A percentile compares a stretch with the other conserved stretches of the same genome.
Conservation (phyloP, 306 rosid genomes). For the Leucaena leucocephala region DNA sequence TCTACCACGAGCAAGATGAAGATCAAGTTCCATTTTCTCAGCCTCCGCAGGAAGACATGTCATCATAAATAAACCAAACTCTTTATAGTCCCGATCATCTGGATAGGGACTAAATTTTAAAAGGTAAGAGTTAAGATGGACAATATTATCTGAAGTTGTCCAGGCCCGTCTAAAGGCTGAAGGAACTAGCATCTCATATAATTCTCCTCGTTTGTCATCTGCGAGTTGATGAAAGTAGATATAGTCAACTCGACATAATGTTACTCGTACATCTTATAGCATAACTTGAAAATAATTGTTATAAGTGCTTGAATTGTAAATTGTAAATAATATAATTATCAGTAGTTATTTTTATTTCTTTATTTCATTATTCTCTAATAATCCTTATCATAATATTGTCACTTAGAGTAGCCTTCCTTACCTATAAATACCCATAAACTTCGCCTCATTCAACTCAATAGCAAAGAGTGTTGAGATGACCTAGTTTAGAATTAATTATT, state of each 20-base stretch:
- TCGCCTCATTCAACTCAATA: background rate
- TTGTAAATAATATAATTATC: background rate
- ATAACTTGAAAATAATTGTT: conserved; percentile 8
- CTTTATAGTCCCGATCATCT: conserved; percentile 71
- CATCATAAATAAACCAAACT: conserved; percentile 77
- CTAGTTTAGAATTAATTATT: too few species aligned
- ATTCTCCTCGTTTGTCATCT: conserved; percentile 72
- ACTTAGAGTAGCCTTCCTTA: background rate
- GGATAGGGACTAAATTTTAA: conserved; percentile 70
- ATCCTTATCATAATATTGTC: background rate
- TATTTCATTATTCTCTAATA: background rate
- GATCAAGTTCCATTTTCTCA: conserved; percentile 77
- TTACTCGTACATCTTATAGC: conserved; percentile 9
- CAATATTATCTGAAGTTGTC: conserved; percentile 44
- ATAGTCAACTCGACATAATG: conserved; percentile 19
- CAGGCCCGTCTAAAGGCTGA: conserved; percentile 60
- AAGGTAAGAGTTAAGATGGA: conserved; percentile 63
- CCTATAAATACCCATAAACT: background rate
- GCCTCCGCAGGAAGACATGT: conserved; percentile 77
- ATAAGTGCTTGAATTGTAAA: background rate
- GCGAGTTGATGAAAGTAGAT: conserved; percentile 33
- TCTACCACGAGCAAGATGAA: conserved; percentile 90
- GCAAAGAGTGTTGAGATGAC: too few species aligned
- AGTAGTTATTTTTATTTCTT: background rate
- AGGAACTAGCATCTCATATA: conserved; percentile 83